Conservation (phyloP, 1,139 yeast genomes). For the Sugiyamaella pinicola region DNA sequence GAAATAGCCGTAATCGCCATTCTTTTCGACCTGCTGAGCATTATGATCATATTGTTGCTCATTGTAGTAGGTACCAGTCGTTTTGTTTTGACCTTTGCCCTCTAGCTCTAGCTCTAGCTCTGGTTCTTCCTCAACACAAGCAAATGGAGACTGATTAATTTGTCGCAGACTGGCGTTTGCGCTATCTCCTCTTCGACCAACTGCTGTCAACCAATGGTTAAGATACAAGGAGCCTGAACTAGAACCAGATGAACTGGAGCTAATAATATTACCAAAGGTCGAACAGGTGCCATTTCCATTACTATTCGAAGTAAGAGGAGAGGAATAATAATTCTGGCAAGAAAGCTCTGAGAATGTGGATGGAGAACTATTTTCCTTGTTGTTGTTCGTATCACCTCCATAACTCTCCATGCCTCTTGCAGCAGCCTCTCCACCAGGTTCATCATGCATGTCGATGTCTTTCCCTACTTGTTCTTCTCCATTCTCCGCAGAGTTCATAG, state of each 20-base stretch:
- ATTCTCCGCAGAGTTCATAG: background rate
- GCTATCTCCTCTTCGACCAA: background rate
- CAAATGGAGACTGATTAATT: slow-evolving; percentile 11
- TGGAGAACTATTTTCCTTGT: background rate
- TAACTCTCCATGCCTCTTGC: background rate
- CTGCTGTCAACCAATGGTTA: slow-evolving; percentile 11
- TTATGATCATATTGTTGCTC: background rate
- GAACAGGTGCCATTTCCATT: background rate
- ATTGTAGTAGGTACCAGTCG: background rate
- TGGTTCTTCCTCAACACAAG: slow-evolving; percentile 7
- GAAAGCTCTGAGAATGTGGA: slow-evolving; percentile 1
- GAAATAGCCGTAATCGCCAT: background rate
- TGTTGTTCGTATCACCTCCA: background rate
- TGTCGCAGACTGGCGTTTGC: background rate
- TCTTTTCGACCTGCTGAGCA: background rate
- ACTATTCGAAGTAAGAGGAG: background rate
- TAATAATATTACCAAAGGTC: background rate
- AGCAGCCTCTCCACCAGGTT: background rate
- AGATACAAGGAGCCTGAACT: slow-evolving; percentile 4
- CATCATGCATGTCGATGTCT: background rate
- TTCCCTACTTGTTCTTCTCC: background rate
- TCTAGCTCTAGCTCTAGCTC: background rate
- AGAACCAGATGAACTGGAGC: slow-evolving; percentile 2
- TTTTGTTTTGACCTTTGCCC: background rate
- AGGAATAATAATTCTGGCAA: background rate